A percentile compares a stretch with the other conserved stretches of the same genome.
Conservation (phyloP, 306 rosid species). For the Citrullus colocynthis region DNA sequence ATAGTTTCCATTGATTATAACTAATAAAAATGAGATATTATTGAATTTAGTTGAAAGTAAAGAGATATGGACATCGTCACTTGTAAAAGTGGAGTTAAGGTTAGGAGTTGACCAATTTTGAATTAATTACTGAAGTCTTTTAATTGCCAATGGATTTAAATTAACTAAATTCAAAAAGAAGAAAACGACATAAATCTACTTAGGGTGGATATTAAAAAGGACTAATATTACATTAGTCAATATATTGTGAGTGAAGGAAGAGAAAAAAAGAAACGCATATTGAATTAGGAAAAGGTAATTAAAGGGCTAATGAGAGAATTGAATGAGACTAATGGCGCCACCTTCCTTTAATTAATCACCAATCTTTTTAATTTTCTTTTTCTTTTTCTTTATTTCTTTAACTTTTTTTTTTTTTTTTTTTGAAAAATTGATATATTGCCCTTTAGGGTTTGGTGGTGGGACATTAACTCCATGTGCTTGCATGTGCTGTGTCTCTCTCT, state of each 20-base stretch:
- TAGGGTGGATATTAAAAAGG: not conserved
- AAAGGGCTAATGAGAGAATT: not conserved
- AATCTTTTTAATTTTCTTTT: not conserved
- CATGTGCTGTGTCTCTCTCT: slow-evolving; percentile 92
- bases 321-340: not conserved
- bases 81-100: not conserved
- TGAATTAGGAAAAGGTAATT: not conserved
- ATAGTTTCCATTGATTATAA: too few species aligned
- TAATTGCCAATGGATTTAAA: not conserved
- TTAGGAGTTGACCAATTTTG: not conserved
- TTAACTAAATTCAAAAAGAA: not conserved
- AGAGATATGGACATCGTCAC: not conserved
- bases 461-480: slow-evolving; percentile 79
- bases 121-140: too few species aligned
- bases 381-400: not conserved
- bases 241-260: not conserved
- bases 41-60: not conserved
- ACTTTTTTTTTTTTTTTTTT: not conserved
- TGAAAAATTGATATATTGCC: slow-evolving; percentile 1
- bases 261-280: not conserved
- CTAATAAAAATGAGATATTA: not conserved
- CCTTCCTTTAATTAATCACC: slow-evolving; percentile 1
- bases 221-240: not conserved
- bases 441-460: slow-evolving; percentile 67
- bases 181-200: not conserved